A percentile compares a stretch with the other conserved stretches of the same genome.
Evolutionary conservation across 768 basidiomycete species (phyloP).

Genomic region (Boletus vinaceobasis): DNA sequence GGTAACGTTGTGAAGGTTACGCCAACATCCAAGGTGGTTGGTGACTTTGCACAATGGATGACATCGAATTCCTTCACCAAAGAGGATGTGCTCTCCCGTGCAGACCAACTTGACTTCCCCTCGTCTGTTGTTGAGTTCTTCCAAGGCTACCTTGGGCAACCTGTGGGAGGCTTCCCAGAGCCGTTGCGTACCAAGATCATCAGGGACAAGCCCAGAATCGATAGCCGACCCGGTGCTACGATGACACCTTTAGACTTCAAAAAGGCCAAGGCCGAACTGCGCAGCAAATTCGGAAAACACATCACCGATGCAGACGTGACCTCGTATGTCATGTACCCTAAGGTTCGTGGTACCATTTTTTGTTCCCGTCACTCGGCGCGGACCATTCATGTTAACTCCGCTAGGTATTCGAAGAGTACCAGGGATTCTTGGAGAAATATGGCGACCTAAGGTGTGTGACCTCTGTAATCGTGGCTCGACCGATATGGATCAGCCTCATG

Average conservation of each 20-base stretch:
- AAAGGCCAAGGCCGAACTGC: slow-evolving; percentile 90
- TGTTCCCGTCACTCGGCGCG: slow-evolving; percentile 2
- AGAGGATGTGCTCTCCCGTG: slow-evolving; percentile 80
- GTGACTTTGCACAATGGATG: slow-evolving; percentile 99
- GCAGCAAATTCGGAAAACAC: slow-evolving; percentile 92
- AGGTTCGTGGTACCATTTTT: slow-evolving; percentile 48
- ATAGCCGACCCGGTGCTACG: slow-evolving; percentile 87
- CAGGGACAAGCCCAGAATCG: slow-evolving; percentile 89
- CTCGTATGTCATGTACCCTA: slow-evolving; percentile 98
- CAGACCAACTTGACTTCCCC: slow-evolving; percentile 94
- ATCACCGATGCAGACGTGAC: slow-evolving; percentile 92
- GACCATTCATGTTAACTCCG: slow-evolving; percentile 13
- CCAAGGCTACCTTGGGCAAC: slow-evolving; percentile 98
- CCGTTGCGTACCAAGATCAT: slow-evolving; percentile 90
- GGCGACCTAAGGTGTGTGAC: slow-evolving; percentile 81
- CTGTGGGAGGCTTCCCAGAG: slow-evolving; percentile 98
- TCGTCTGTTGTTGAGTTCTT: slow-evolving; percentile 97
- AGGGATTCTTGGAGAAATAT: slow-evolving; percentile 91
- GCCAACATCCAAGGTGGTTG: slow-evolving; percentile 97
- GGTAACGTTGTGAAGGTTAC: slow-evolving; percentile 99
- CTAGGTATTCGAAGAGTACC: slow-evolving; percentile 96
- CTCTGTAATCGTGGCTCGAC: slow-evolving; percentile 1
- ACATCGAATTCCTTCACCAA: slow-evolving; percentile 89
- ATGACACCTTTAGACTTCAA: slow-evolving; percentile 90
- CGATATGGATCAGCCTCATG: slow-evolving; percentile 15